Percentiles rank a stretch among this genome's conserved stretches.
Evolutionary conservation across 2,329 filamentous ascomycete genomes (phyloP).

Genomic region (Scleromitrula shiraiana): DNA sequence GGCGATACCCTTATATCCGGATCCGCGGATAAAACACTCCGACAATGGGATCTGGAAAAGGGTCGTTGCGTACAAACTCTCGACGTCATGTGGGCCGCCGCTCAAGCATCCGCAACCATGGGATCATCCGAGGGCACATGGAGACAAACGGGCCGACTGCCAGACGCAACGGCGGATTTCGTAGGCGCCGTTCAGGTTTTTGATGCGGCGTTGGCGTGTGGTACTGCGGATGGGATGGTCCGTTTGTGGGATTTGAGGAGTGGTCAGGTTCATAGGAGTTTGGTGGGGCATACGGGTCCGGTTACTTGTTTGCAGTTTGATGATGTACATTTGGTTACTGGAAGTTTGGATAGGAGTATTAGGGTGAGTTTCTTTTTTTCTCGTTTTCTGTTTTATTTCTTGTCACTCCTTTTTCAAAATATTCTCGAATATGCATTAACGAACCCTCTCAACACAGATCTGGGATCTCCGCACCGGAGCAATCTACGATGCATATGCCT

Average conservation of each 20-base stretch:
- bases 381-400: neutral
- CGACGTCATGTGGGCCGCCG: conserved; percentile 96
- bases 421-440: conserved; percentile 11
- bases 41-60: conserved; percentile 95
- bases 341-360: conserved; percentile 85
- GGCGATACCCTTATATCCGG: conserved; percentile 89
- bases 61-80: conserved; percentile 96
- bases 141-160: conserved; percentile 60
- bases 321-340: conserved; percentile 88
- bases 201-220: conserved; percentile 89
- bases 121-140: conserved; percentile 56
- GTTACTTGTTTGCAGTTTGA: conserved; percentile 96
- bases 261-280: conserved; percentile 90
- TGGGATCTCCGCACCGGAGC: conserved; percentile 97
- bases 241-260: conserved; percentile 92
- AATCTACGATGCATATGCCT: conserved; percentile 92
- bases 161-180: conserved; percentile 72
- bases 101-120: conserved; percentile 70
- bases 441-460: conserved; percentile 58
- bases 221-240: conserved; percentile 96
- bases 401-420: neutral
- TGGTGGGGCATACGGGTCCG: conserved; percentile 91
- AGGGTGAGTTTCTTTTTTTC: conserved; percentile 75
- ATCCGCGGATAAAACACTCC: conserved; percentile 91
- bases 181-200: conserved; percentile 94